Evolutionary conservation across 1,284 basidiomycete genomes (phyloP).

Genomic region (Puccinia hordei): DNA sequence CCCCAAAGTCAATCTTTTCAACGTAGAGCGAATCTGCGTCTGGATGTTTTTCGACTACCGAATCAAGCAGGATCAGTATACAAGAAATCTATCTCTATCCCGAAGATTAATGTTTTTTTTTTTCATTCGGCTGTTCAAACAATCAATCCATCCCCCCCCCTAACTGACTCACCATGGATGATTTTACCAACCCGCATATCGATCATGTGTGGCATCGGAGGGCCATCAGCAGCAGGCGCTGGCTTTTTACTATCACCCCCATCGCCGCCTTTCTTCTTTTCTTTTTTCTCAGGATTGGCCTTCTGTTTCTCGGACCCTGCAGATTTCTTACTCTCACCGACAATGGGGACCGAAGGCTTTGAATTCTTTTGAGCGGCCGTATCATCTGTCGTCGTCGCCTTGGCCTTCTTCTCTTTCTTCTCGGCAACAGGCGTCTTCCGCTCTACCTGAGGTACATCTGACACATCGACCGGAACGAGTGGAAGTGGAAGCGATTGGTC

Average conservation of each 20-base stretch:
- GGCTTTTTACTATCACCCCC: constrained; percentile 60
- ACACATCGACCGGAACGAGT: constrained; percentile 62
- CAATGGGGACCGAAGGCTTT: neutral
- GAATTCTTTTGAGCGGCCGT: neutral
- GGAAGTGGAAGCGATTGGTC: constrained; percentile 55
- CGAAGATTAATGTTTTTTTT: no score
- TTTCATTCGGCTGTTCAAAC: no score
- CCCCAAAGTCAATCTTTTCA: constrained; percentile 93
- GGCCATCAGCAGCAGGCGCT: constrained; percentile 67
- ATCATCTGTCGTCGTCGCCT: constrained; percentile 54
- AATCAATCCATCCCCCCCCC: neutral
- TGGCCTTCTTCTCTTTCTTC: constrained; percentile 65
- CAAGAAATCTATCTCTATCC: no score
- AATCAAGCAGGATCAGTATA: constrained; percentile 1
- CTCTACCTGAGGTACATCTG: constrained; percentile 68
- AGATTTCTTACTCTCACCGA: constrained; percentile 10
- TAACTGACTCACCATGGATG: constrained; percentile 70
- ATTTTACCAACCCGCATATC: constrained; percentile 81
- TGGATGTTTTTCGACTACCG: constrained; percentile 82
- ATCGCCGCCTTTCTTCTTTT: constrained; percentile 60
- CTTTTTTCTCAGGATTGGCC: constrained; percentile 59
- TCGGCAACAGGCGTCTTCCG: constrained; percentile 66
- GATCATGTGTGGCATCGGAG: constrained; percentile 87
- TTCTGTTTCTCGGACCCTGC: constrained; percentile 19
- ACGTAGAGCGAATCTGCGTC: constrained; percentile 90